Conservation (phyloP, 768 basidiomycete genomes). For the Tulasnella sp. region DNA sequence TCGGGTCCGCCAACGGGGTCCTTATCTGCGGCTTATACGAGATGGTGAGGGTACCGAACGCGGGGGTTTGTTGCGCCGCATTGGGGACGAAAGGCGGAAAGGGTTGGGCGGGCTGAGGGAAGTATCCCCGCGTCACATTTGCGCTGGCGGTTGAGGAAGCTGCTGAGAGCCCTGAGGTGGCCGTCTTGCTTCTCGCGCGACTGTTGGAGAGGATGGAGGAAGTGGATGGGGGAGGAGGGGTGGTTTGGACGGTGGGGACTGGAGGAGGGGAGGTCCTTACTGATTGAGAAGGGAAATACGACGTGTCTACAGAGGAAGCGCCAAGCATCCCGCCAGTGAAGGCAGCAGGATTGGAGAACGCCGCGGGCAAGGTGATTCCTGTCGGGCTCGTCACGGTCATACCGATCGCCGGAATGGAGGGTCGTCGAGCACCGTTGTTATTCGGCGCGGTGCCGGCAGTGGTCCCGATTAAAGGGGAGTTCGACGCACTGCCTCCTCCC, state of each 20-base stretch:
- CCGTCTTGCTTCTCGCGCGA: neutral
- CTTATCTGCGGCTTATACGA: slow-evolving; percentile 9
- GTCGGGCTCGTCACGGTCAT: slow-evolving; percentile 10
- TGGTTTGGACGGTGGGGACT: neutral
- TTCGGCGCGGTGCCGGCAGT: neutral
- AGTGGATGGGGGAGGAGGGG: neutral
- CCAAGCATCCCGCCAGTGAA: neutral
- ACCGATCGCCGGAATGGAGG: neutral
- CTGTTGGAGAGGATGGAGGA: neutral
- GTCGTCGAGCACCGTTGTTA: neutral
- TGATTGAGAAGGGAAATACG: neutral
- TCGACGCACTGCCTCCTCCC: neutral
- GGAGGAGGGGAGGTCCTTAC: slow-evolving; percentile 3
- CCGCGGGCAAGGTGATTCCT: neutral
- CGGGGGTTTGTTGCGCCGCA: neutral
- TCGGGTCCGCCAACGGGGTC: slow-evolving; percentile 10
- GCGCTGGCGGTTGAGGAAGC: neutral
- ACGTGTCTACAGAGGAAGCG: neutral
- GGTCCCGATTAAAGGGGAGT: neutral
- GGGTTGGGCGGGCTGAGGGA: slow-evolving; percentile 3
- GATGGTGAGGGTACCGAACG: slow-evolving; percentile 2
- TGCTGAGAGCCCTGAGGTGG: neutral
- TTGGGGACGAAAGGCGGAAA: neutral
- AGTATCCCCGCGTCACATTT: neutral
- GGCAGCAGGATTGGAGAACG: neutral